phyloP scores from a whole-genome alignment of 2,329 filamentous ascomycete species.

The Hypoxylon sp. region DNA sequence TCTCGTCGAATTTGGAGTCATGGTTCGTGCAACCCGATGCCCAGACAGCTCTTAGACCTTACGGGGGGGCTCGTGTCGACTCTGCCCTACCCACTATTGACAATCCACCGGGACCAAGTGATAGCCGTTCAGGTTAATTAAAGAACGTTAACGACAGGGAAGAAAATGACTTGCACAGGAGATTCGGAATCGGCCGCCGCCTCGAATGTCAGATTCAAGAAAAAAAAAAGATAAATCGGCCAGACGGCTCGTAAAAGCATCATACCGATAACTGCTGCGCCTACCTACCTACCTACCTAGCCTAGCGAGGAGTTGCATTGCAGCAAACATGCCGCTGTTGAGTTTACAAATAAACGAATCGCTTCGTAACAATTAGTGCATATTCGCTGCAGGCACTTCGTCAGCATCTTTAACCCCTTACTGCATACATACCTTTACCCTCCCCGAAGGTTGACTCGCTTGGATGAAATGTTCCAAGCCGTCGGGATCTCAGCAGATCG shows the following conservation, averaged over 20 bases:
- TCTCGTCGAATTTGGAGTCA: conserved; percentile 10
- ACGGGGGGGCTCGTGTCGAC: conserved; percentile 16
- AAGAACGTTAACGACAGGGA: conserved; percentile 29
- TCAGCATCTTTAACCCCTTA: conserved; percentile 35
- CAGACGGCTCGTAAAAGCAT: conserved; percentile 34
- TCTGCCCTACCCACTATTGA: conserved; percentile 37
- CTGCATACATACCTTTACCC: conserved; percentile 32
- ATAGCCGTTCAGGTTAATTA: conserved; percentile 24
- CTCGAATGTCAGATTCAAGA: conserved; percentile 12
- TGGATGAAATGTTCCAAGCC: conserved; percentile 42
- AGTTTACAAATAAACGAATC: conserved; percentile 29
- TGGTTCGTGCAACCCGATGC: conserved; percentile 12
- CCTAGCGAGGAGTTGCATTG: conserved; percentile 34
- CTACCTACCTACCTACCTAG: conserved; percentile 1
- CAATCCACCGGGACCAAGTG: conserved; percentile 30
- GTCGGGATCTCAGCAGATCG: conserved; percentile 39
- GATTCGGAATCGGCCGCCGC: conserved; percentile 41
- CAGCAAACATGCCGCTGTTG: conserved; percentile 38
- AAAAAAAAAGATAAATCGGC: conserved; percentile 25
- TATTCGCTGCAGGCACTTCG: conserved; percentile 31
- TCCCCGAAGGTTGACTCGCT: conserved; percentile 37
- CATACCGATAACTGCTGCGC: conserved; percentile 19
- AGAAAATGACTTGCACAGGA: conserved; percentile 42
- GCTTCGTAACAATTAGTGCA: conserved; percentile 23
- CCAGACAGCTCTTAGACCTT: conserved; percentile 7